A percentile compares a stretch with the other conserved stretches of the same genome.
Conservation (phyloP, 1,139 yeast species). For the Debaryomyces robertsiae region DNA sequence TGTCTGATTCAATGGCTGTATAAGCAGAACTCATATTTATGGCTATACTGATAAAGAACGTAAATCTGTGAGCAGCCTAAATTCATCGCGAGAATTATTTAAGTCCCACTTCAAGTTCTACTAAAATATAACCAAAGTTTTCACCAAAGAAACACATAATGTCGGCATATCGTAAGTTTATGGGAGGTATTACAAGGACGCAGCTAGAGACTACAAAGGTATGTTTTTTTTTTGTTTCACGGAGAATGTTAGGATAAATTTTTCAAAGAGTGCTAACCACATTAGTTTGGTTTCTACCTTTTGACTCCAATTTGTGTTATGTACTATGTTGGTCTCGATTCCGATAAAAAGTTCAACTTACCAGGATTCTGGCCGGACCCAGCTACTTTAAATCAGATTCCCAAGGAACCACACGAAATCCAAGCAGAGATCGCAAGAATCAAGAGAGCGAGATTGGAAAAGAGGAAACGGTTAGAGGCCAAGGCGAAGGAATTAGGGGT, state of each 20-base stretch:
- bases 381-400: conserved; percentile 82
- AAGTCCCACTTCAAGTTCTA: not conserved
- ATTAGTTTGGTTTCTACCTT: conserved; percentile 78
- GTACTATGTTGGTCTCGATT: conserved; percentile 90
- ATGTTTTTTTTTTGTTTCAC: conserved; percentile 36
- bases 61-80: no score
- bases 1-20: conserved; percentile 36
- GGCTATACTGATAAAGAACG: not conserved
- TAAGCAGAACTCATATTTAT: conserved; percentile 17
- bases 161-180: conserved; percentile 27
- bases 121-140: not conserved
- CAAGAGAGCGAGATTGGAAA: conserved; percentile 71
- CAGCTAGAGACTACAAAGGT: conserved; percentile 72
- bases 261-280: not conserved
- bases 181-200: conserved; percentile 51
- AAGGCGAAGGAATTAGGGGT: conserved; percentile 71
- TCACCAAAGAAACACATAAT: conserved; percentile 1
- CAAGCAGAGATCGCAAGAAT: conserved; percentile 89
- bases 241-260: not conserved
- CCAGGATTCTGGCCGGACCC: conserved; percentile 99
- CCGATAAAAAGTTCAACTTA: conserved; percentile 83
- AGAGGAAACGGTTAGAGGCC: conserved; percentile 72
- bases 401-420: conserved; percentile 90
- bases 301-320: conserved; percentile 84
- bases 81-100: conserved; percentile 1